Base-by-base conservation (phyloP, 257 asterid genomes). In the Salvia splendens region DNA sequence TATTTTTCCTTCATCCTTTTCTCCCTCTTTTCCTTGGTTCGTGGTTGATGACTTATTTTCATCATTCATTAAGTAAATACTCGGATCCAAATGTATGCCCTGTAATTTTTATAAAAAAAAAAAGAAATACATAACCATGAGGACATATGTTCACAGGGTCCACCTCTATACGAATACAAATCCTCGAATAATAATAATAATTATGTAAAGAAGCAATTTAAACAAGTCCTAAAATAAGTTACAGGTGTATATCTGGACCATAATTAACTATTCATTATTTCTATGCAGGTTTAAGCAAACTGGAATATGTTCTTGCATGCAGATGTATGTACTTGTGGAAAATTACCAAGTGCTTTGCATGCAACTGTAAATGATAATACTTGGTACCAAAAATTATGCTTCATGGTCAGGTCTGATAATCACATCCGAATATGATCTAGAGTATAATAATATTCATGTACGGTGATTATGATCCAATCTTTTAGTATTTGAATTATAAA, bases 41-140 rank as follows among this genome's bases (percentile, higher is more conserved):
- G 75, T 69, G 47, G 81, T 46, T 42, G 89, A 75, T 50, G 69
- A 71, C 77, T 91, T 87, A 72, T 81, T 88, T 71, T 85, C 98
- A 64, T 89, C 98, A 74, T 94, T 95, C 96, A 94, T 91, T 56
- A 91, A 80, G 77, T 94, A 94, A 59, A 94, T 94, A 79, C 96
- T 94, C 20, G 98, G 99, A 82, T 91, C 98, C 87, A 94, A 82
- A 85, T 94, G 98, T 81, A 89, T 91, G 66, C 98, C 99, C 99
- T 94, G 95, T 55, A 81, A 68, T 76, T 62, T 51, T 53, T n/a
- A n/a, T 49, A 45, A 53, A 43, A 61, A 45, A 35, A 65, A 57
- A 12, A 3, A 41, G 17, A 56, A 66, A 70, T 20, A 9, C 3
- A 71, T 30, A 58, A 73, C 71, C 55, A 63, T 64, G 59, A 30